A percentile compares a stretch with the other conserved stretches of the same genome.
These are phyloP conservation scores for Elsinoe perseae DNA, from an alignment of 2,329 filamentous ascomycete species.

Conservation along the genomic window DNA sequence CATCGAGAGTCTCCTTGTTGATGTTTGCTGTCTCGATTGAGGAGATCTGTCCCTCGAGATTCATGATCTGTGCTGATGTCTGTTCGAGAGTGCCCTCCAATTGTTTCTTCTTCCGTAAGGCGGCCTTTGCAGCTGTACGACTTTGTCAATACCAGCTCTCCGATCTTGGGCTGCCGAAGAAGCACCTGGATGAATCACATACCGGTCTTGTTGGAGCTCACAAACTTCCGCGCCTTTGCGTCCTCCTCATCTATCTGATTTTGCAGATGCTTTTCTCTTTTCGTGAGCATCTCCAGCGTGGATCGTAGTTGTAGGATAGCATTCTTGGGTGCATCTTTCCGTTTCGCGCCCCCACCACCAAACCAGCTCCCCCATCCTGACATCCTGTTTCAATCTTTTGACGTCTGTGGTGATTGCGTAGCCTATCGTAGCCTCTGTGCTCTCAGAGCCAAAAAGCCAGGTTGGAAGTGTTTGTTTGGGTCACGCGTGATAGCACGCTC, in stretches of 20 bases:
- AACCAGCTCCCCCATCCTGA: conserved; percentile 69
- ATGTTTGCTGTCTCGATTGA: conserved; percentile 97
- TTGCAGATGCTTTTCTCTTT: conserved; percentile 85
- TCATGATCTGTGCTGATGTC: conserved; percentile 80
- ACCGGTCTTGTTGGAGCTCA: conserved; percentile 87
- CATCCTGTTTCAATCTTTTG: conserved; percentile 35
- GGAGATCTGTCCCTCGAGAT: conserved; percentile 91
- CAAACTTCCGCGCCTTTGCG: conserved; percentile 76
- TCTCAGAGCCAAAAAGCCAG: background rate
- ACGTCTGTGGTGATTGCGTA: background rate
- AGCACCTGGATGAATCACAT: conserved; percentile 31
- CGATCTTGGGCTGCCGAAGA: background rate
- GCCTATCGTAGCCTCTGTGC: background rate
- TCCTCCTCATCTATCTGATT: conserved; percentile 92
- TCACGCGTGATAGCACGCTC: background rate
- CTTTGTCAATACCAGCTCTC: conserved; percentile 13
- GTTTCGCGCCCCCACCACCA: conserved; percentile 67
- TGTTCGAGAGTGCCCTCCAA: conserved; percentile 89
- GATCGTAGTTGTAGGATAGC: conserved; percentile 81
- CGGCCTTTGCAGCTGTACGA: conserved; percentile 73
- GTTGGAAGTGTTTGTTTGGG: background rate
- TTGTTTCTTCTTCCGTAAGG: conserved; percentile 86
- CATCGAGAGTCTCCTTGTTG: conserved; percentile 89
- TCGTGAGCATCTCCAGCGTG: conserved; percentile 95
- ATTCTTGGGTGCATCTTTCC: conserved; percentile 93